Evolutionary conservation across 140 eudicot species (phyloP).

Genomic region (Oenanthe javanica): DNA sequence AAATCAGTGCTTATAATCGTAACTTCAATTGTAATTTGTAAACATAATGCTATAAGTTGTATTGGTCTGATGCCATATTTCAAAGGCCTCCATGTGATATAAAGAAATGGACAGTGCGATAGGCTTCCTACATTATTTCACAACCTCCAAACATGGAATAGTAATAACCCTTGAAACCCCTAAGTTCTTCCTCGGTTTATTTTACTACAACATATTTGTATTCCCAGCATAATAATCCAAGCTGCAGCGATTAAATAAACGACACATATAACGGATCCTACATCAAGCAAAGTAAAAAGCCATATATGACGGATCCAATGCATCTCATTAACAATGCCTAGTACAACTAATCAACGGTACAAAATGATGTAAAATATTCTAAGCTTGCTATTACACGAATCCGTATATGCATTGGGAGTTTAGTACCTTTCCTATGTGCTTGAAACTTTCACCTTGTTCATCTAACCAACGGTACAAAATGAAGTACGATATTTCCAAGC

Average conservation of each 20-base stretch:
- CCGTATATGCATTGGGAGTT: neutral
- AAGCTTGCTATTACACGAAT: neutral
- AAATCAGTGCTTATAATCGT: too few relatives aligned
- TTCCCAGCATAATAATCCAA: neutral
- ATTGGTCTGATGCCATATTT: too few relatives aligned
- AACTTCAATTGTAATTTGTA: too few relatives aligned
- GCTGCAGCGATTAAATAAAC: neutral
- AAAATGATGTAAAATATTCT: neutral
- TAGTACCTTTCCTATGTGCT: slow-evolving; percentile 29
- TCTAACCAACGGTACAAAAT: neutral
- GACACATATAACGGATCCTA: neutral
- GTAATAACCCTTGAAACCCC: neutral
- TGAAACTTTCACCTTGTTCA: slow-evolving; percentile 1
- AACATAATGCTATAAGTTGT: too few relatives aligned
- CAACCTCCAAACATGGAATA: too few relatives aligned
- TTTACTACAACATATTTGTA: neutral
- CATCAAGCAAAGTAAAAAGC: neutral
- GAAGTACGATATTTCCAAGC: neutral
- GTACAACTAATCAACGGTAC: neutral
- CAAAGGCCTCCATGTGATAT: too few relatives aligned
- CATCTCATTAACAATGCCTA: neutral
- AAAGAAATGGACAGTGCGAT: too few relatives aligned
- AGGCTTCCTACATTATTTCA: too few relatives aligned
- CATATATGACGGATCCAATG: neutral
- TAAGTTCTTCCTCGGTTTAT: neutral